Conservation (phyloP, 1,139 yeast genomes). For the Candida sp. region DNA sequence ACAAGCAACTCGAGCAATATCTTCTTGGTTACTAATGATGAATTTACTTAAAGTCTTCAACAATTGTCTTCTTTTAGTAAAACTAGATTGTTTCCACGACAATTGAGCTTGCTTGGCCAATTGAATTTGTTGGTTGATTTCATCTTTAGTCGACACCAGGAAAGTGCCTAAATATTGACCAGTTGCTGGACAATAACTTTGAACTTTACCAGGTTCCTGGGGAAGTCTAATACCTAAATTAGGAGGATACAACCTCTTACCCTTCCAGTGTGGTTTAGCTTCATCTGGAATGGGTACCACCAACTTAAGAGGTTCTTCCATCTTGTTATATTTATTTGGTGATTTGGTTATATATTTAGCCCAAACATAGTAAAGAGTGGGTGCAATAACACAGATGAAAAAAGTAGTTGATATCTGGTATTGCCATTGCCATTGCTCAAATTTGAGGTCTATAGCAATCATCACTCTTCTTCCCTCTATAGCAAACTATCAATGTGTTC, state of each 20-base stretch:
- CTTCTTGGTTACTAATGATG: constrained; percentile 78
- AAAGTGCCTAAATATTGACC: constrained; percentile 82
- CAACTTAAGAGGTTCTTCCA: constrained; percentile 48
- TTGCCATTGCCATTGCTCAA: constrained; percentile 45
- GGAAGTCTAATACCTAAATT: constrained; percentile 46
- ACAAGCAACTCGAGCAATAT: constrained; percentile 88
- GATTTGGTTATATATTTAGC: constrained; percentile 34
- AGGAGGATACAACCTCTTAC: constrained; percentile 66
- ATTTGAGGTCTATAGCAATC: constrained; percentile 45
- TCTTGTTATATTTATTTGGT: constrained; percentile 41
- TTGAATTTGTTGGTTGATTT: constrained; percentile 63
- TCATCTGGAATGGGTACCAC: constrained; percentile 70
- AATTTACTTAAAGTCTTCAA: constrained; percentile 68
- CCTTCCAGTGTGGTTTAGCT: constrained; percentile 92
- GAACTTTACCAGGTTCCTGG: constrained; percentile 65
- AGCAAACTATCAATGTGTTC: neutral
- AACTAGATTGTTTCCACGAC: constrained; percentile 54
- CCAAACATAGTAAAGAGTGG: constrained; percentile 34
- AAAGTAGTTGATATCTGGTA: constrained; percentile 47
- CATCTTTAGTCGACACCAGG: constrained; percentile 56
- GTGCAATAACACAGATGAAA: constrained; percentile 39
- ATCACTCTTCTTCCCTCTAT: constrained; percentile 12
- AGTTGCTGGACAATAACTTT: constrained; percentile 94
- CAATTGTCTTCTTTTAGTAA: constrained; percentile 65
- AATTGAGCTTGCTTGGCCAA: constrained; percentile 58